Evolutionary conservation across 2,329 filamentous ascomycete genomes (phyloP).

Genomic region (Grosmannia huntii): DNA sequence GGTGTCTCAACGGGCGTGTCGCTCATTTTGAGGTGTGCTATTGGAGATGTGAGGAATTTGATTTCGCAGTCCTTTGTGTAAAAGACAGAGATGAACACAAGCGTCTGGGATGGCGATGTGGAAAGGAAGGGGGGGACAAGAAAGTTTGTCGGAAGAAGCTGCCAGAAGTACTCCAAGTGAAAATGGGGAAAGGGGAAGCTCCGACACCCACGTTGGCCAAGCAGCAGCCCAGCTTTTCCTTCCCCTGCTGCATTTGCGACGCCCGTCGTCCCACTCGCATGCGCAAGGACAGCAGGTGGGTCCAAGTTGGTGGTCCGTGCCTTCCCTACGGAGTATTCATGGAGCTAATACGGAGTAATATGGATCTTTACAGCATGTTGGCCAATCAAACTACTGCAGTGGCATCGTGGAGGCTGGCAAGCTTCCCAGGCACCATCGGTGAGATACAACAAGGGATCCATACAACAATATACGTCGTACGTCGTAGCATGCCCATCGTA

Average conservation of each 20-base stretch:
- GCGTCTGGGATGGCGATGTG: not conserved
- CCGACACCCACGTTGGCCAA: not conserved
- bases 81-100: not conserved
- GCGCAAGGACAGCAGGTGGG: not conserved
- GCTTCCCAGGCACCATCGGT: not conserved
- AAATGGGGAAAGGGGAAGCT: not conserved
- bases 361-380: not conserved
- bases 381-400: not conserved
- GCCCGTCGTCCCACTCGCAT: not conserved
- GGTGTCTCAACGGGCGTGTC: slow-evolving; percentile 9
- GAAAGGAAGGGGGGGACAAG: not conserved
- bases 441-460: no score
- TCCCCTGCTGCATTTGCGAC: slow-evolving; percentile 1
- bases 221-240: not conserved
- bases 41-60: not conserved
- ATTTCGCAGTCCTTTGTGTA: not conserved
- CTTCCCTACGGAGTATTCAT: not conserved
- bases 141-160: not conserved
- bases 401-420: not conserved
- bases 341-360: not conserved
- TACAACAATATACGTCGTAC: no score
- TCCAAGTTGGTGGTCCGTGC: slow-evolving; percentile 1
- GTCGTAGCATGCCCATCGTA: no score
- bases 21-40: slow-evolving; percentile 6
- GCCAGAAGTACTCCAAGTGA: not conserved